Base-by-base conservation (phyloP, 2,329 filamentous ascomycete genomes). In the Colletotrichum endophyticum region DNA sequence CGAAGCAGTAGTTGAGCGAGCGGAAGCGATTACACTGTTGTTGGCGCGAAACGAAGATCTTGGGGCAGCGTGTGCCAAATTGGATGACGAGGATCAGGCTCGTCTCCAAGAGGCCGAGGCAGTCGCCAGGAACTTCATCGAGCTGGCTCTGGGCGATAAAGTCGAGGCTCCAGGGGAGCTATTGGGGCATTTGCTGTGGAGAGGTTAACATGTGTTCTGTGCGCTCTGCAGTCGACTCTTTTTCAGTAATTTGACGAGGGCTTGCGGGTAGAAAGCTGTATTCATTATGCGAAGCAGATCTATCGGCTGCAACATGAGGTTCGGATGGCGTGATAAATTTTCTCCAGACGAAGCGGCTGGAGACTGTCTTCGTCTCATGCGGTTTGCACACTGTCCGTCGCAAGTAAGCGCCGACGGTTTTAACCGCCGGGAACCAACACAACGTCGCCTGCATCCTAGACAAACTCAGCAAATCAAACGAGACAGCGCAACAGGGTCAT, bases 31-130 rank as follows among this genome's bases (percentile, higher is more conserved):
- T 44, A 91, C 94, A 27, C 84, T 91, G 8, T 86, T 97, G 19
- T 88, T 94, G 39, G 91, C 92, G 19, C 91, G 89, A 67, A 95
- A 95, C 8, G 94, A 96, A 81, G 95, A 98, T 83, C 87, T 99
- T 3, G 91, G 94, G 8, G 89, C 92, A 34, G 91, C 92, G 25
- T 98, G 95, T 84, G 91, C 94, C 6, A 89, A 88, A 61, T 86
- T 98, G 78, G 92, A 92, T 0, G 85, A 87, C 1, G 86, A 87
- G 6, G 95, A 98, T 80, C 88, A 89, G 69, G 84, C 85, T n/a
- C 90, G 91, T 49, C 87, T 98, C n/a, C 89, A 92, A 79, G 86
- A 91, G 78, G 95, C 96, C 28, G 92, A 94, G 80, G 80, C 78
- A 13, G 86, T 91, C 61, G 91, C 91, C n/a, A 89, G 92, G 62